A percentile compares a stretch with the other conserved stretches of the same genome.
These are phyloP conservation scores for Usnea hakonensis DNA, from an alignment of 495 filamentous ascomycete genomes.

Conservation along the genomic window DNA sequence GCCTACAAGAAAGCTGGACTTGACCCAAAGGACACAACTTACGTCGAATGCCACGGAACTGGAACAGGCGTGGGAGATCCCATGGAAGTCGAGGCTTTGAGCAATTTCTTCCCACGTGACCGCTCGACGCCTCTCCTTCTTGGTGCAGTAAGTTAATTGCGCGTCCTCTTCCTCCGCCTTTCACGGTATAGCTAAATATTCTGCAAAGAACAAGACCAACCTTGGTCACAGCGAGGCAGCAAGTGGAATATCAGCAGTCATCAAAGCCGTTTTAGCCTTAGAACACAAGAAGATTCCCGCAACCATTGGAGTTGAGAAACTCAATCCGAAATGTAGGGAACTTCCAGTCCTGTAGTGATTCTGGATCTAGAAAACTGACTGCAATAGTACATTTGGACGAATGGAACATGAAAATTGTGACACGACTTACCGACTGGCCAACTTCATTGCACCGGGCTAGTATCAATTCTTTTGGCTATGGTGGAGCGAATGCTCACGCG, in stretches of 20 bases:
- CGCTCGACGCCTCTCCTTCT: conserved; percentile 8
- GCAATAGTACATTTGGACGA: no score
- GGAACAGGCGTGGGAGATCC: conserved; percentile 23
- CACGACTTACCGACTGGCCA: not conserved
- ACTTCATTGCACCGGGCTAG: conserved; percentile 11
- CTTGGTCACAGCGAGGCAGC: conserved; percentile 39
- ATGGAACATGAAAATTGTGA: conserved; percentile 20
- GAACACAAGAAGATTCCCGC: conserved; percentile 41
- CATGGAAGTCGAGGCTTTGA: conserved; percentile 21
- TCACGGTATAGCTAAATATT: no score
- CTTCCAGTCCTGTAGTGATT: no score
- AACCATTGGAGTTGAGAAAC: conserved; percentile 29
- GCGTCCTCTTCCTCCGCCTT: no score
- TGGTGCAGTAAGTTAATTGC: no score
- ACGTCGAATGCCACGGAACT: conserved; percentile 16
- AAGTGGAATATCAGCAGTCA: conserved; percentile 40
- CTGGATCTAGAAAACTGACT: no score
- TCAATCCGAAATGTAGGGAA: conserved; percentile 35
- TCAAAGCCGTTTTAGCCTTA: conserved; percentile 46
- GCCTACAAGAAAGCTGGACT: conserved; percentile 21
- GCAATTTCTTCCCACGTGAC: not conserved
- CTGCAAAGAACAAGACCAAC: conserved; percentile 30
- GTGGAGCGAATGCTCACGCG: conserved; percentile 38
- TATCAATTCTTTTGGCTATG: conserved; percentile 37
- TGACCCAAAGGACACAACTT: not conserved